Evolutionary conservation across 768 basidiomycete genomes (phyloP).

Genomic region (Amylocystis lapponica): DNA sequence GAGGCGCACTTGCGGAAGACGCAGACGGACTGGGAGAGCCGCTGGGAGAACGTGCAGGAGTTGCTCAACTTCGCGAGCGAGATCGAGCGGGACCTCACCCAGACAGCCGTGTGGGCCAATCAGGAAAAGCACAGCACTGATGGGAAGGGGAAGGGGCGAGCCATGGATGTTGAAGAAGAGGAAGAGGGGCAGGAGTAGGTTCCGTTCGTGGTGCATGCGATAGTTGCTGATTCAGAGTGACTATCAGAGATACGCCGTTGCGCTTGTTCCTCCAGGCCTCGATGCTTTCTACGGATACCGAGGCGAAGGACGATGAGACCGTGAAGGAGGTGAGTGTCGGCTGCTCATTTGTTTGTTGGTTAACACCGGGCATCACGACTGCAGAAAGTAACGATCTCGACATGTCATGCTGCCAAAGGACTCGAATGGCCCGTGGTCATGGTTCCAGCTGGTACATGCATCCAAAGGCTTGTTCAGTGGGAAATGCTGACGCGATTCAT

Average conservation of each 20-base stretch:
- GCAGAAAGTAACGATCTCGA: constrained; percentile 79
- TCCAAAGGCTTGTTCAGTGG: neutral
- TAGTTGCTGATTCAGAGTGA: too few species aligned
- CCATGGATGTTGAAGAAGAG: neutral
- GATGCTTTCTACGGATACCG: constrained; percentile 77
- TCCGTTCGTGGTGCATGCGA: neutral
- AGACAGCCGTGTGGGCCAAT: too few species aligned
- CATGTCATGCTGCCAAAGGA: constrained; percentile 88
- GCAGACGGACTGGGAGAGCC: constrained; percentile 65
- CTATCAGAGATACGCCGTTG: constrained; percentile 48
- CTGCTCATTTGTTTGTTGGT: neutral
- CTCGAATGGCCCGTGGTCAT: constrained; percentile 92
- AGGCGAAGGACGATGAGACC: constrained; percentile 49
- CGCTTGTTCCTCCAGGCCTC: constrained; percentile 73
- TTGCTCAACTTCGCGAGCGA: constrained; percentile 74
- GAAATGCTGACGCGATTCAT: neutral
- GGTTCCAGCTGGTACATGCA: constrained; percentile 53
- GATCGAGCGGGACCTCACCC: constrained; percentile 32
- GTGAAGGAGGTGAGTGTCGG: constrained; percentile 36
- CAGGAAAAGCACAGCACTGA: too few species aligned
- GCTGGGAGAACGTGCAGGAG: constrained; percentile 87
- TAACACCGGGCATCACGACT: neutral
- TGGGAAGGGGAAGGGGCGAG: too few species aligned
- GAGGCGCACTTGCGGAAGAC: constrained; percentile 63
- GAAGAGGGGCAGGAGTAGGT: too few species aligned